Evolutionary conservation across 768 basidiomycete species (phyloP).

Genomic region (Collybia sordida): DNA sequence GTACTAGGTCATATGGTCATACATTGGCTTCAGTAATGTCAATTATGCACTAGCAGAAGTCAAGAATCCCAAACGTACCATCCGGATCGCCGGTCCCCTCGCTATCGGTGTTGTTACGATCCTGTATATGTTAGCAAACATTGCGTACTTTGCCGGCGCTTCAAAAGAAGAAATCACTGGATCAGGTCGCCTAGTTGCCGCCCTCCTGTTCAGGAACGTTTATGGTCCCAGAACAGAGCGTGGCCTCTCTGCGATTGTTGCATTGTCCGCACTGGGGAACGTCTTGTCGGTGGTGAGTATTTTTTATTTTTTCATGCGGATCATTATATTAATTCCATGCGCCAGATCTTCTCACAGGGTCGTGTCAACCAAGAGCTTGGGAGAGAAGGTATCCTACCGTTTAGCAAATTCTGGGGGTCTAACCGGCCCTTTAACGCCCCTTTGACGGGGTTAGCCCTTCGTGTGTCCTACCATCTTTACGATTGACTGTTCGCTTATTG

Average conservation of each 20-base stretch:
- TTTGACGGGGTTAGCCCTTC: conserved; percentile 51
- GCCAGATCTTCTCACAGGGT: conserved; percentile 26
- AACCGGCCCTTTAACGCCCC: conserved; percentile 65
- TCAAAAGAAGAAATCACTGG: conserved; percentile 60
- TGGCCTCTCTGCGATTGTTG: conserved; percentile 17
- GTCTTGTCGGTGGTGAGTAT: conserved; percentile 45
- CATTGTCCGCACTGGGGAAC: conserved; percentile 59
- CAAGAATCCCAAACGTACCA: conserved; percentile 57
- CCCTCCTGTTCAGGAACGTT: conserved; percentile 65
- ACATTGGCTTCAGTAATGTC: conserved; percentile 63
- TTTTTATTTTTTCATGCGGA: conserved; percentile 15
- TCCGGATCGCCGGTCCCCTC: conserved; percentile 64
- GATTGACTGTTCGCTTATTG: conserved; percentile 2
- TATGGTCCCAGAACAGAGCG: conserved; percentile 56
- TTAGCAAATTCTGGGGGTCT: conserved; percentile 58
- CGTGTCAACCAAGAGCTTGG: conserved; percentile 63
- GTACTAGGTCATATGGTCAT: conserved; percentile 38
- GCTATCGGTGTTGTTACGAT: conserved; percentile 55
- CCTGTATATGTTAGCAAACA: conserved; percentile 59
- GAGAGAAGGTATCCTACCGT: conserved; percentile 61
- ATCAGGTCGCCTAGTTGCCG: conserved; percentile 61
- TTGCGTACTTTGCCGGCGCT: conserved; percentile 70
- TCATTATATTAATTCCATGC: background rate
- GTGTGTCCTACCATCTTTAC: conserved; percentile 33
- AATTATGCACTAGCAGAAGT: conserved; percentile 70